A percentile compares a stretch with the other conserved stretches of the same genome.
Conservation (phyloP, 1,284 basidiomycete species). For the Sporisorium reilianum region DNA sequence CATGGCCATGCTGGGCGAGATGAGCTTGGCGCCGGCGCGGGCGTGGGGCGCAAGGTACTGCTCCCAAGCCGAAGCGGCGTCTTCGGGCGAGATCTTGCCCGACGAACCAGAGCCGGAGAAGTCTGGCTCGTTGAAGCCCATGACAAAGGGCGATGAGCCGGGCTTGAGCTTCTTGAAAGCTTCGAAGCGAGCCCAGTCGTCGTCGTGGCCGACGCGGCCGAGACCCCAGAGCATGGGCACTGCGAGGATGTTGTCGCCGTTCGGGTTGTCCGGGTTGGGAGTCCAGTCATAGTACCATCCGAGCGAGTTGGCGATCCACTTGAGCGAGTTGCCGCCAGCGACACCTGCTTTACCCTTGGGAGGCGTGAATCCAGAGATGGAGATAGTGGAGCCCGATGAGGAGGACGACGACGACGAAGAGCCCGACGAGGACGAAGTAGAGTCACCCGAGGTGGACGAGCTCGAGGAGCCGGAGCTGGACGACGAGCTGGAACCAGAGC, state of each 20-base stretch:
- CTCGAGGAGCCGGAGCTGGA: conserved; percentile 10
- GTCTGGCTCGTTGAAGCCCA: conserved; percentile 59
- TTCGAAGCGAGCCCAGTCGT: conserved; percentile 49
- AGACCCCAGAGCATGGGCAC: conserved; percentile 61
- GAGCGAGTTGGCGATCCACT: conserved; percentile 33
- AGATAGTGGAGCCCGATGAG: conserved; percentile 26
- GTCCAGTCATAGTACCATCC: conserved; percentile 58
- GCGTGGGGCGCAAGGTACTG: conserved; percentile 50
- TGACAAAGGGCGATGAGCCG: conserved; percentile 40
- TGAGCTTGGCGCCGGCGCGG: conserved; percentile 49
- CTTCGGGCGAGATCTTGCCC: conserved; percentile 33
- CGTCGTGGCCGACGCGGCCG: conserved; percentile 47
- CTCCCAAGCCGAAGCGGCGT: conserved; percentile 55
- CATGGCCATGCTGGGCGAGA: conserved; percentile 57
- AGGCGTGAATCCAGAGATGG: conserved; percentile 37
- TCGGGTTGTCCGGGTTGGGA: conserved; percentile 43
- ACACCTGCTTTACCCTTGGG: conserved; percentile 57
- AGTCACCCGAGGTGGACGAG: conserved; percentile 13
- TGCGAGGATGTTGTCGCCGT: conserved; percentile 30
- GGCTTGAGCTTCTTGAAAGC: conserved; percentile 53
- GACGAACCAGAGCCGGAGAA: conserved; percentile 53
- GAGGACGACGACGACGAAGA: conserved; percentile 22
- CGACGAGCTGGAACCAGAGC: conserved; percentile 8
- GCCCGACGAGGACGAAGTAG: conserved; percentile 18
- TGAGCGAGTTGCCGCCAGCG: conserved; percentile 59